Conservation (phyloP, 2,329 filamentous ascomycete species). For the Trichoderma sp. region DNA sequence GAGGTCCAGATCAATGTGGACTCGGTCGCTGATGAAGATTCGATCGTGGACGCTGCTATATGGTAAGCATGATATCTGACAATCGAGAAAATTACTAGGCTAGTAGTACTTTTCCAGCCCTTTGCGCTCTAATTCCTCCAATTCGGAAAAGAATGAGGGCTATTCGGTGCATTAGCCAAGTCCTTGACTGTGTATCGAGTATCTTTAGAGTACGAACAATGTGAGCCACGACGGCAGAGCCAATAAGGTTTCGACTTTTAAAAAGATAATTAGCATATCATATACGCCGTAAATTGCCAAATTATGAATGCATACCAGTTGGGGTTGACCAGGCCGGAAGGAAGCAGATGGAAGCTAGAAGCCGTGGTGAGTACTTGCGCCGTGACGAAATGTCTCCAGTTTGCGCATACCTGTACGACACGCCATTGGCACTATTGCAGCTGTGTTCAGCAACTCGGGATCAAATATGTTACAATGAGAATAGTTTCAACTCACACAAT, state of each 20-base stretch:
- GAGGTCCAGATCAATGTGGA: conserved; percentile 65
- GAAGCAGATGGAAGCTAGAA: conserved; percentile 61
- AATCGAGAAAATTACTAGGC: conserved; percentile 27
- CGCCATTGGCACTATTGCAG: conserved; percentile 34
- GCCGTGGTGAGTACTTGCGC: conserved; percentile 27
- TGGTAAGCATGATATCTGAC: conserved; percentile 37
- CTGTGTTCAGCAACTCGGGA: conserved; percentile 7
- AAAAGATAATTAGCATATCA: background rate
- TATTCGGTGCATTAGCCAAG: conserved; percentile 60
- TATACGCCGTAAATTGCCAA: conserved; percentile 36
- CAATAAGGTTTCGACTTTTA: conserved; percentile 63
- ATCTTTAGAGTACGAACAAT: conserved; percentile 29
- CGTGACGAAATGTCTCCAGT: conserved; percentile 21
- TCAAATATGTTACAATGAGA: conserved; percentile 12
- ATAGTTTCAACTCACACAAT: conserved; percentile 30
- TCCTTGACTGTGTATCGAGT: conserved; percentile 54
- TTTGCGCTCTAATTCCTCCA: conserved; percentile 42
- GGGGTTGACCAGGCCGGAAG: conserved; percentile 72
- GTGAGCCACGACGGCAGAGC: conserved; percentile 37
- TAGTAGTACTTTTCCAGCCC: conserved; percentile 15
- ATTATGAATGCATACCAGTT: conserved; percentile 41
- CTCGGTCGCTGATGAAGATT: conserved; percentile 65
- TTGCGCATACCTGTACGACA: conserved; percentile 40
- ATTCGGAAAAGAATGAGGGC: conserved; percentile 46
- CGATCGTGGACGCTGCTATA: conserved; percentile 42